Percentiles rank a stretch among this genome's conserved stretches.
Evolutionary conservation across 352 stramenopile species (phyloP).

Genomic region (Phytophthora constricta): DNA sequence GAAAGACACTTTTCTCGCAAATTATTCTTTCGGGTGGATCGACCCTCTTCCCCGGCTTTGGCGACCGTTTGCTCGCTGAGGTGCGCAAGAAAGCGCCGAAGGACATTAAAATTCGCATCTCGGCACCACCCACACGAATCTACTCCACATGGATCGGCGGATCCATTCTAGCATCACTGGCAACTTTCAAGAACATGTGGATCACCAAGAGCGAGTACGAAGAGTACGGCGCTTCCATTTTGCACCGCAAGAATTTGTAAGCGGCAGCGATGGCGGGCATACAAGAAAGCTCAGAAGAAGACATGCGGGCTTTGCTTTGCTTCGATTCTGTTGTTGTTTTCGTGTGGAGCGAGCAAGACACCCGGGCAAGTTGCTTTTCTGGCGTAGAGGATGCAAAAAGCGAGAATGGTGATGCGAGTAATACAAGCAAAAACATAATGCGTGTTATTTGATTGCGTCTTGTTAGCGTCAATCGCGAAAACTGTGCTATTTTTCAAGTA

Average conservation of each 20-base stretch:
- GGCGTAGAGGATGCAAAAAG: slow-evolving; percentile 16
- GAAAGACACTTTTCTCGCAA: slow-evolving; percentile 93
- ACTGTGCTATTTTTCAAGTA: too few species aligned
- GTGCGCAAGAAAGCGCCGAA: slow-evolving; percentile 91
- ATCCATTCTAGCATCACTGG: slow-evolving; percentile 97
- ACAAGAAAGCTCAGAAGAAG: slow-evolving; percentile 16
- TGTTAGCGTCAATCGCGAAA: too few species aligned
- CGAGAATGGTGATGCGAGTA: slow-evolving; percentile 22
- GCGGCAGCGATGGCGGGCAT: not conserved
- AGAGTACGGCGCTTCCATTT: slow-evolving; percentile 96
- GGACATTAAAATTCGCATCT: slow-evolving; percentile 96
- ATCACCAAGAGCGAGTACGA: slow-evolving; percentile 99
- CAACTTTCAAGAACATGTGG: slow-evolving; percentile 99
- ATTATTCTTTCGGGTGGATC: slow-evolving; percentile 95
- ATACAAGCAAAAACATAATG: slow-evolving; percentile 26
- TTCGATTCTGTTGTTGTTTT: slow-evolving; percentile 44
- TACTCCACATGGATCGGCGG: slow-evolving; percentile 98
- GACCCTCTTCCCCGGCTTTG: slow-evolving; percentile 96
- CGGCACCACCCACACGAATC: slow-evolving; percentile 94
- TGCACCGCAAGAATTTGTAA: slow-evolving; percentile 96
- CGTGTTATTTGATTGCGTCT: not conserved
- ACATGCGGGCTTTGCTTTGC: slow-evolving; percentile 1
- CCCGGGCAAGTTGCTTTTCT: slow-evolving; percentile 9
- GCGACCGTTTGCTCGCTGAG: slow-evolving; percentile 94
- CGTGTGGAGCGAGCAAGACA: slow-evolving; percentile 23